phyloP scores from a whole-genome alignment of 106 monocot genomes.

The Gastrodia elata region DNA sequence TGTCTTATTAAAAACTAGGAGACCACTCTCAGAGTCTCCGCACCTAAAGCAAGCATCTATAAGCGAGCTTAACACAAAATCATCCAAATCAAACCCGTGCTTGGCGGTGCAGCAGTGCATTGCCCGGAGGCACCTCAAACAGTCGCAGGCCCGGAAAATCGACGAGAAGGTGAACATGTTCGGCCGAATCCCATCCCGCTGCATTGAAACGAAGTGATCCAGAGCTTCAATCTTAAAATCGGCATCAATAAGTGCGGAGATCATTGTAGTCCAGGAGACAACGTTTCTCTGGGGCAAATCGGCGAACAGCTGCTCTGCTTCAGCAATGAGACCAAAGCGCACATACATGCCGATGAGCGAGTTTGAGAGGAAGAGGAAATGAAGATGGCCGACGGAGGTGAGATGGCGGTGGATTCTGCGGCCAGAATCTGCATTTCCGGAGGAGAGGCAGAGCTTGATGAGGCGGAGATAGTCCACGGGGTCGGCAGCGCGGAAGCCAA shows the following conservation, averaged over 20 bases:
- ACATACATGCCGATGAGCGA: conserved; percentile 43
- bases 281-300: conserved; percentile 52
- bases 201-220: conserved; percentile 37
- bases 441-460: conserved; percentile 38
- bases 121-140: conserved; percentile 13
- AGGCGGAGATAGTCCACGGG: conserved; percentile 44
- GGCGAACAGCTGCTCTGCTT: conserved; percentile 52
- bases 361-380: conserved; percentile 44
- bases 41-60: conserved; percentile 51
- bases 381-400: not conserved
- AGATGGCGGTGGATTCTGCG: conserved; percentile 52
- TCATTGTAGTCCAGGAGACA: conserved; percentile 67
- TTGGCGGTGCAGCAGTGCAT: conserved; percentile 53
- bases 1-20: conserved; percentile 49
- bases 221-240: conserved; percentile 25
- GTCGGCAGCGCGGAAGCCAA: conserved; percentile 30
- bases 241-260: conserved; percentile 28
- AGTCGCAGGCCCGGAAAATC: conserved; percentile 31
- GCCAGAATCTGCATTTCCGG: conserved; percentile 17
- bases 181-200: conserved; percentile 37
- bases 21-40: conserved; percentile 41
- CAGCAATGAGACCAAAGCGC: conserved; percentile 37
- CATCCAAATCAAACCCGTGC: conserved; percentile 55
- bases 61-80: conserved; percentile 65
- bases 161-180: conserved; percentile 85